A percentile compares a stretch with the other conserved stretches of the same genome.
Conservation (phyloP, 176 grass and related monocot genomes). For the Thalia dealbata region DNA sequence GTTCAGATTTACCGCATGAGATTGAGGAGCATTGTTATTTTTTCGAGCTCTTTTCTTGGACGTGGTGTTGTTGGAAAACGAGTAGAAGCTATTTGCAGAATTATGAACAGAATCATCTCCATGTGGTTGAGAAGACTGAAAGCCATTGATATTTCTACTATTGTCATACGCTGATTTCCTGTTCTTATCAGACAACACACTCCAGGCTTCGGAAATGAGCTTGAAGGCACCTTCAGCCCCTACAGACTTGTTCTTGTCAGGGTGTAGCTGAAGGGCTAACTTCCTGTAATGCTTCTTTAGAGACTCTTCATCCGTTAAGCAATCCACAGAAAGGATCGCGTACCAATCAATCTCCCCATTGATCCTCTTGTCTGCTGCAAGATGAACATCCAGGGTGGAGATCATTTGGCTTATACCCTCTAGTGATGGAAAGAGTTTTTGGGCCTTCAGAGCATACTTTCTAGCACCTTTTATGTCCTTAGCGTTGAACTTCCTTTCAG, state of each 20-base stretch:
- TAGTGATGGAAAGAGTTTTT: slow-evolving; percentile 62
- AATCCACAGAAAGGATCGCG: slow-evolving; percentile 53
- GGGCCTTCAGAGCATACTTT: slow-evolving; percentile 80
- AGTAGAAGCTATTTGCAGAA: slow-evolving; percentile 52
- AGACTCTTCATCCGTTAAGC: slow-evolving; percentile 62
- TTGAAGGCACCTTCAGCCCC: slow-evolving; percentile 81
- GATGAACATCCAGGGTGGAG: slow-evolving; percentile 68
- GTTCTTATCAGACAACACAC: slow-evolving; percentile 71
- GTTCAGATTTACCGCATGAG: slow-evolving; percentile 33
- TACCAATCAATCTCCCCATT: slow-evolving; percentile 83
- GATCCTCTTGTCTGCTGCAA: slow-evolving; percentile 62
- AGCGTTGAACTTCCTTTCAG: slow-evolving; percentile 61
- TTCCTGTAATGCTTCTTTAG: slow-evolving; percentile 89
- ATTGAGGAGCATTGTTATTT: slow-evolving; percentile 26
- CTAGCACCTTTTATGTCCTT: slow-evolving; percentile 51
- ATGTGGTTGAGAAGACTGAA: slow-evolving; percentile 3
- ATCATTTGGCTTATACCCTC: slow-evolving; percentile 88
- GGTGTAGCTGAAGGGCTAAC: slow-evolving; percentile 71
- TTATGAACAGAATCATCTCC: slow-evolving; percentile 35
- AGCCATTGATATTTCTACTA: slow-evolving; percentile 33
- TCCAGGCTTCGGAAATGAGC: slow-evolving; percentile 77
- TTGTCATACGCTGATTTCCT: slow-evolving; percentile 66
- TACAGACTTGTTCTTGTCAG: slow-evolving; percentile 87
- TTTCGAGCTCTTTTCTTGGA: slow-evolving; percentile 66
- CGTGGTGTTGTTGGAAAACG: slow-evolving; percentile 32